These are phyloP conservation scores for Pholiota molesta DNA, from an alignment of 768 basidiomycete genomes.

Conservation along the genomic window DNA sequence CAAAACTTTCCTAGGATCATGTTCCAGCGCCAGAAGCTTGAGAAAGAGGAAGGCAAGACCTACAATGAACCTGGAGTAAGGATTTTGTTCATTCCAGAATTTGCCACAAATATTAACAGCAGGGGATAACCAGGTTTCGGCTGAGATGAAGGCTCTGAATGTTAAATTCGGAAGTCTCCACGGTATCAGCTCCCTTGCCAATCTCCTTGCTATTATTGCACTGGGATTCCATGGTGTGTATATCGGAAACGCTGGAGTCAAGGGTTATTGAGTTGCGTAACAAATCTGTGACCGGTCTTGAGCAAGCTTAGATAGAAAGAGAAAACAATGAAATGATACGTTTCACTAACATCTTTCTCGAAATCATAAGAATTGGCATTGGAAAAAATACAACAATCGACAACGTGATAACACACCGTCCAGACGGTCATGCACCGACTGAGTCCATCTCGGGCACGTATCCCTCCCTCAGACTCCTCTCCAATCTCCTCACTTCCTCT, in stretches of 20 bases:
- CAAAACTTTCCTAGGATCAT: slow-evolving; percentile 53
- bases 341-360: slow-evolving; percentile 12
- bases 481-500: slow-evolving; percentile 84
- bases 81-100: slow-evolving; percentile 15
- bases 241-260: slow-evolving; percentile 62
- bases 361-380: slow-evolving; percentile 17
- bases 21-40: slow-evolving; percentile 71
- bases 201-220: slow-evolving; percentile 61
- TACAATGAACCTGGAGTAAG: slow-evolving; percentile 68
- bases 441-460: slow-evolving; percentile 79
- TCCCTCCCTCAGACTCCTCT: slow-evolving; percentile 82
- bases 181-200: slow-evolving; percentile 69
- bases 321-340: background rate
- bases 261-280: slow-evolving; percentile 31
- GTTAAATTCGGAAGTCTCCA: slow-evolving; percentile 68
- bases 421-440: slow-evolving; percentile 62
- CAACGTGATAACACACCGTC: slow-evolving; percentile 13
- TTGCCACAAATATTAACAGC: slow-evolving; percentile 5
- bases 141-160: slow-evolving; percentile 70
- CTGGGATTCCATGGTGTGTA: slow-evolving; percentile 72
- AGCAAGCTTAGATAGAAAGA: slow-evolving; percentile 3
- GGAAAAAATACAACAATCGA: slow-evolving; percentile 19
- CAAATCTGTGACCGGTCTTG: background rate
- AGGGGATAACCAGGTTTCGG: slow-evolving; percentile 51
- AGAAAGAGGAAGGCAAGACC: slow-evolving; percentile 73